Conservation (phyloP, 306 rosid genomes). For the Rosa multiflora region DNA sequence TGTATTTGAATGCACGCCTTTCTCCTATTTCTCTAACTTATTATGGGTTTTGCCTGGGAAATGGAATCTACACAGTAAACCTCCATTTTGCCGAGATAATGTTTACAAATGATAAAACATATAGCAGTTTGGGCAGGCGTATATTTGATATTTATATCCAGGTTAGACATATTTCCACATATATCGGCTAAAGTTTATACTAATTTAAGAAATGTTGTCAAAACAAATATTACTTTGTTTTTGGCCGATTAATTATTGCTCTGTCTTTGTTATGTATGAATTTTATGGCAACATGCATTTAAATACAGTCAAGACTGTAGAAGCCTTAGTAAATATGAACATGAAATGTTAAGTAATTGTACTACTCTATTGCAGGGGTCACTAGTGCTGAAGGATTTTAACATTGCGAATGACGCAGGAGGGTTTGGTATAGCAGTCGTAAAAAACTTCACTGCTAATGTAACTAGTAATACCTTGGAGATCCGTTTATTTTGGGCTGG, state of each 20-base stretch:
- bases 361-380: slow-evolving; percentile 28
- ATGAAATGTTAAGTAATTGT: background rate
- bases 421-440: slow-evolving; percentile 21
- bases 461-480: slow-evolving; percentile 30
- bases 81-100: slow-evolving; percentile 47
- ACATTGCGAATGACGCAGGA: slow-evolving; percentile 39
- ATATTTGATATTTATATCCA: slow-evolving; percentile 46
- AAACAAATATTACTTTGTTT: background rate
- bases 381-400: slow-evolving; percentile 35
- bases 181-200: background rate
- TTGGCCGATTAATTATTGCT: background rate
- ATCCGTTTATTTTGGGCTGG: slow-evolving; percentile 50
- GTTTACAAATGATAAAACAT: slow-evolving; percentile 24
- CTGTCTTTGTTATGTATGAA: background rate
- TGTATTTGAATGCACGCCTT: slow-evolving; percentile 61
- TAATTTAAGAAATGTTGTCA: background rate
- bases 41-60: slow-evolving; percentile 39
- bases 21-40: slow-evolving; percentile 60
- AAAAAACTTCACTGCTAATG: background rate
- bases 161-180: slow-evolving; percentile 16
- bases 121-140: slow-evolving; percentile 50
- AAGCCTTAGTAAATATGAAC: background rate
- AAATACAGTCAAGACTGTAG: background rate
- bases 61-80: slow-evolving; percentile 37
- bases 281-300: background rate